Base-by-base conservation (phyloP, 1,284 basidiomycete genomes). In the Leccinum colubrinum region DNA sequence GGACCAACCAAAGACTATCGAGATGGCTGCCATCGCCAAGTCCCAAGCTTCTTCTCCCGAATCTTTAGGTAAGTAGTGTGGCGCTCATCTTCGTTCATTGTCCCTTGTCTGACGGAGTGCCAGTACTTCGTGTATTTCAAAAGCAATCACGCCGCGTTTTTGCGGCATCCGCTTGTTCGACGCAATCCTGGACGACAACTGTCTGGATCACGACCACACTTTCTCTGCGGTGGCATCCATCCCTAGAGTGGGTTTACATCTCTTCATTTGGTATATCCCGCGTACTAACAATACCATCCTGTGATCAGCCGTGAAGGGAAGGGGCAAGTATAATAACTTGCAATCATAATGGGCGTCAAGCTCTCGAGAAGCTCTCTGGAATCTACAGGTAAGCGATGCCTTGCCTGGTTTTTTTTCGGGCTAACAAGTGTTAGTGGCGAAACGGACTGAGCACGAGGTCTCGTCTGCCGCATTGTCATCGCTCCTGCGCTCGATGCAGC, bases 11-110 rank as follows among this genome's bases (percentile, higher is more conserved):
- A 70, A 58, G 59, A 54, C 54, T 33, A 12, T 41, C 22, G n/a
- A 30, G 25, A 5, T 50, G 50, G 22, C 56, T 57, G 12, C 66
- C 39, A 35, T 35, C 20, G 22, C n/a, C 3, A 54, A 37, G 22
- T 20, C 27, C 22, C 25, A 15, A 41, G 27, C 51, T 30, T 56
- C 54, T 55, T 59, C 17, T 43, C 41, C 41, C 50, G 46, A 53
- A 41, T 57, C 51, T 35, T 5, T 20, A 15, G 7, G 69, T 72
- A 43, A 69, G 70, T 35, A 3, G 17, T 55, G 50, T 48, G n/a
- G 14, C 7, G 3, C 8, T 43, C 5, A 11, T 56, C 22, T 33
- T 39, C 27, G 48, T 43, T 43, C 41, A 43, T 33, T 41, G 30
- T 9, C n/a, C 11, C 27, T 56, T 50, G 20, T 55, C 61, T 71